These are phyloP conservation scores for Rhynchospora pubera DNA, from an alignment of 176 grass and related monocot species.

Conservation along the genomic window DNA sequence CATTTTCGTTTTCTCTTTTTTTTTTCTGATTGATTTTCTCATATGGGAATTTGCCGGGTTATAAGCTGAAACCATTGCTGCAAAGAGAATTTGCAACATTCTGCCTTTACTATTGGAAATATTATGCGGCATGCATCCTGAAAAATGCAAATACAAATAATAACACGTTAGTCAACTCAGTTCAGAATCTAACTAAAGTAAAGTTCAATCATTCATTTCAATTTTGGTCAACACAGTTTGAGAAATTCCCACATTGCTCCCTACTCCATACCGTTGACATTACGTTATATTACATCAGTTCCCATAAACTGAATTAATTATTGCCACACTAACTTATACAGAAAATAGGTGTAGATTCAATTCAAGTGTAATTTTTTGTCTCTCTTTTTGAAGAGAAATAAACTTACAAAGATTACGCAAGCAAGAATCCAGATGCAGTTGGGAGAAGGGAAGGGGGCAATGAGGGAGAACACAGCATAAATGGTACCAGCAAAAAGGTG, in stretches of 20 bases:
- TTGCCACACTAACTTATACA: not conserved
- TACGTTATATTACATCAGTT: not conserved
- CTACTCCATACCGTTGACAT: not conserved
- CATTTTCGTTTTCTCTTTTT: not conserved
- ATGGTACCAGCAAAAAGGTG: constrained; percentile 97
- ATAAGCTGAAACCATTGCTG: constrained; percentile 72
- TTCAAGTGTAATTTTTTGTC: not conserved
- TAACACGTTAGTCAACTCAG: not conserved
- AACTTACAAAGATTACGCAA: constrained; percentile 78
- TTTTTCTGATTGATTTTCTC: not conserved
- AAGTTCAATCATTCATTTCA: not conserved
- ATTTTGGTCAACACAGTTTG: not conserved
- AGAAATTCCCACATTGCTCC: not conserved
- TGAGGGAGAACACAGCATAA: constrained; percentile 70
- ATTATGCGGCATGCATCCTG: constrained; percentile 85
- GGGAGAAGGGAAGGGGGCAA: constrained; percentile 72
- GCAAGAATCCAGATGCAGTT: constrained; percentile 76
- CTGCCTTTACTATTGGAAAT: constrained; percentile 91
- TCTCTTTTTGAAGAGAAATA: not conserved
- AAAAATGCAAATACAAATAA: not conserved
- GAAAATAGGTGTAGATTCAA: not conserved
- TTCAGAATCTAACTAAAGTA: too few species aligned
- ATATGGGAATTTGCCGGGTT: constrained; percentile 46
- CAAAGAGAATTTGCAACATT: constrained; percentile 94
- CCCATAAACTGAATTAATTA: not conserved